phyloP scores from a whole-genome alignment of 768 basidiomycete species.

The Amanita thiersii region DNA sequence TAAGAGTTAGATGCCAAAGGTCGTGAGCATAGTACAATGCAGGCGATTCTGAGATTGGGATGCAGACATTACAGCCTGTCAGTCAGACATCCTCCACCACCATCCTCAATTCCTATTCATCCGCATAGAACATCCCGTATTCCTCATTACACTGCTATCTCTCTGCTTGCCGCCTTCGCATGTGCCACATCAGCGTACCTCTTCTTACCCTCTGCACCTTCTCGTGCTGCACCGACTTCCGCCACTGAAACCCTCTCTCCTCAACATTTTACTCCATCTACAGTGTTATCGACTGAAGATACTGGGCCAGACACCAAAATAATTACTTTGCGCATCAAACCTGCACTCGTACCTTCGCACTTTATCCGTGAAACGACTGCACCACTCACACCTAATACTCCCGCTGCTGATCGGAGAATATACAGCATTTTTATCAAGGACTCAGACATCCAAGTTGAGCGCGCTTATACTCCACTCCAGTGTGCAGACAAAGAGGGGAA shows the following conservation, averaged over 20 bases:
- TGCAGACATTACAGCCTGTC: background rate
- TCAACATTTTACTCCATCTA: slow-evolving; percentile 52
- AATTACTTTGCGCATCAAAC: slow-evolving; percentile 51
- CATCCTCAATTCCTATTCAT: background rate
- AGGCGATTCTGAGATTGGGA: background rate
- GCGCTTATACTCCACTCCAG: slow-evolving; percentile 76
- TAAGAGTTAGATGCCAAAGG: background rate
- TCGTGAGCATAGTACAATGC: background rate
- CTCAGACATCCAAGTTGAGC: slow-evolving; percentile 81
- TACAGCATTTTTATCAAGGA: slow-evolving; percentile 82
- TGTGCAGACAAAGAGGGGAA: slow-evolving; percentile 59
- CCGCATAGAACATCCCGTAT: background rate
- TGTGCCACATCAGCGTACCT: slow-evolving; percentile 40
- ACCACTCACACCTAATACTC: slow-evolving; percentile 12
- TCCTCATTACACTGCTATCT: slow-evolving; percentile 10
- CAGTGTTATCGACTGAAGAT: slow-evolving; percentile 42
- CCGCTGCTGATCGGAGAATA: slow-evolving; percentile 26
- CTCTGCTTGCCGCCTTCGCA: slow-evolving; percentile 29
- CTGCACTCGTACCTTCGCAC: slow-evolving; percentile 24
- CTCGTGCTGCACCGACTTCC: slow-evolving; percentile 35
- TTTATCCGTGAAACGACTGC: slow-evolving; percentile 1
- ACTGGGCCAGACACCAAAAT: slow-evolving; percentile 56
- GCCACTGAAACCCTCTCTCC: slow-evolving; percentile 31
- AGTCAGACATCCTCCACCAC: background rate
- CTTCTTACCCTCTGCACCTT: slow-evolving; percentile 36